Percentiles rank a stretch among this genome's conserved stretches.
Evolutionary conservation across 305 asterid species (phyloP).

Genomic region (Fraxinus xanthoxyloides): DNA sequence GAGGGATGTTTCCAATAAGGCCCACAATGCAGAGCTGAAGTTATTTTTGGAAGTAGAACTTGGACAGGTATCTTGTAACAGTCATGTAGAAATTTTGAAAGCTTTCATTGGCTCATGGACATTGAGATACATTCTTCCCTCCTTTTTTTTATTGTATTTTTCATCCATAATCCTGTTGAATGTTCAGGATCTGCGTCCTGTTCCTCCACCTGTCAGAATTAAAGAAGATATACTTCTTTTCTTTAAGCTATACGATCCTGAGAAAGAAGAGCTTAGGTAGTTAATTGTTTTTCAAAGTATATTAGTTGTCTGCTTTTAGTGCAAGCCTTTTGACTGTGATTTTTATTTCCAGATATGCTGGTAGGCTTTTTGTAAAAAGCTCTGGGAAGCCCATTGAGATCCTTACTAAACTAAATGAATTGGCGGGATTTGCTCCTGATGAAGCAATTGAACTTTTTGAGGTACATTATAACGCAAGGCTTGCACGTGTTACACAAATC

Average conservation of each 20-base stretch:
- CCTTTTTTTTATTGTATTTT: constrained; percentile 4
- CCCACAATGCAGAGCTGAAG: constrained; percentile 56
- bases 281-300: not conserved
- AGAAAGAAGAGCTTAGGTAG: constrained; percentile 61
- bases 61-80: constrained; percentile 41
- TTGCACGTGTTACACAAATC: not conserved
- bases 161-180: constrained; percentile 18
- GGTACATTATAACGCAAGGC: constrained; percentile 3
- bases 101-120: not conserved
- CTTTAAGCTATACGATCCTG: constrained; percentile 64
- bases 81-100: constrained; percentile 7
- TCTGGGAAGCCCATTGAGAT: constrained; percentile 38
- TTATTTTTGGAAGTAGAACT: constrained; percentile 60
- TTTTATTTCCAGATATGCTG: constrained; percentile 32
- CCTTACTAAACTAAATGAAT: constrained; percentile 28
- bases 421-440: constrained; percentile 38
- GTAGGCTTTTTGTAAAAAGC: constrained; percentile 37
- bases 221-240: constrained; percentile 62
- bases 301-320: not conserved
- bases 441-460: constrained; percentile 43
- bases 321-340: not conserved
- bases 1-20: constrained; percentile 57
- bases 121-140: constrained; percentile 9
- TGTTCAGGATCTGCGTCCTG: constrained; percentile 46
- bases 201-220: constrained; percentile 46